Base-by-base conservation (phyloP, 2,329 filamentous ascomycete genomes). In the Curvularia lunata region DNA sequence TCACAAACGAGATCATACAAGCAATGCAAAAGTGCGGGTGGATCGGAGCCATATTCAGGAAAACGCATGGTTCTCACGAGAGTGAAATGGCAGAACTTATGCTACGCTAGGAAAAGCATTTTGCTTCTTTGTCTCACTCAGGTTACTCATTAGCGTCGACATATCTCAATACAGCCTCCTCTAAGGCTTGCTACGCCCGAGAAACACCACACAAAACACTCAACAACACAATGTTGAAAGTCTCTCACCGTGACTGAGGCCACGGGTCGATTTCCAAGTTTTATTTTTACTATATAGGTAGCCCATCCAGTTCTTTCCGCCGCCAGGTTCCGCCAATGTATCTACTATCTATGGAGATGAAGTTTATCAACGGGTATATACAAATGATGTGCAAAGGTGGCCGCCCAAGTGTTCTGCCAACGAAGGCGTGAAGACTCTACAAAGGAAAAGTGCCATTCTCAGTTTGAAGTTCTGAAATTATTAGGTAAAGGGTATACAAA, bases 341-440 rank as follows among this genome's bases (percentile, higher is more conserved):
- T 52, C 49, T 52, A 52, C 43, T 52, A 52, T 52, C 49, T 52
- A 52, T 25, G 30, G 41, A 46, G 30, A 52, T 21, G 23, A 38
- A n/a, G 27, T 52, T 45, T 52, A 9, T 52, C 23, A 21, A 46
- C 19, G 42, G 34, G 25, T 40, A 48, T 54, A 48, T 48, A 48
- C 34, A 54, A 32, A 37, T 28, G 32, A 45, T 21, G 43, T 34
- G n/a, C 34, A 40, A 38, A 18, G 23, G 40, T 48, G 43, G 43
- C 34, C 43, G 27, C 51, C 51, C 50, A 52, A 37, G 12, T 48
- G 18, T 40, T 48, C 16, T 54, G 51, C 51, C 51, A 54, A 30
- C 34, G 51, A 54, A 54, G 51, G 51, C 51, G 8, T 48, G 30
- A 25, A 30, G 41, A 40, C 6, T 54, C 51, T 54, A 54, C 51